Base-by-base conservation (phyloP, 306 rosid genomes). In the Acacia crassicarpa region DNA sequence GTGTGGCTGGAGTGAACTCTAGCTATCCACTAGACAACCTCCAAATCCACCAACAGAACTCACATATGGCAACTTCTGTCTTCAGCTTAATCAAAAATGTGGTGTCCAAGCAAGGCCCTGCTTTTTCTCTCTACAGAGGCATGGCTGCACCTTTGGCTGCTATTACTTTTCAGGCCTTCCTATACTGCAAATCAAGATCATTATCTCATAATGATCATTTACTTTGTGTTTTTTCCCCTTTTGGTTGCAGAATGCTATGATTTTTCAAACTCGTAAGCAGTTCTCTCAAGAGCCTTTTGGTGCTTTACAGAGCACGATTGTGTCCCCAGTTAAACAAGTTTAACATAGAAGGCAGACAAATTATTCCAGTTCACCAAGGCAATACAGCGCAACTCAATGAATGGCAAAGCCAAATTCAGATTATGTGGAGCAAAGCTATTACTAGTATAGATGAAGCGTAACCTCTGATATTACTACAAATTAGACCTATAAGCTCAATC, bases 11-110 rank as follows among this genome's bases (percentile, higher is more conserved):
- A 41, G 58, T 92, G 4, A 20, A 90, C 77, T 89, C 91, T 32
- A 93, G 97, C 48, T 89, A 90, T 70, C 94, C 92, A 3, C 87
- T 92, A 41, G 97, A 92, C 76, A 92, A 94, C 17, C 83, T 92
- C 22, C 87, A 93, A 5, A n/a, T 90, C 66, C 58, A 72, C 67
- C 94, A 90, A 59, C 94, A 92, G 66, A 46, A 54, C 32, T 84
- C 88, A 0, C 33, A 66, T 7, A 45, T 27, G 33, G 30, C 84
- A 1, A 88, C 86, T 25, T 87, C 94, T 41, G 93, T 90, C 13
- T 56, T 75, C 54, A 48, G 15, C 71, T 86, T 92, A 62, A 78
- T 90, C 8, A 86, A 87, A 87, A 44, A 89, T 70, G 81, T 89
- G 11, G 73, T 92, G 20, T 61, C 87, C 48, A 72, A 82, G 10